Evolutionary conservation across 2,329 filamentous ascomycete species (phyloP).

Genomic region (Penicillium sp.): DNA sequence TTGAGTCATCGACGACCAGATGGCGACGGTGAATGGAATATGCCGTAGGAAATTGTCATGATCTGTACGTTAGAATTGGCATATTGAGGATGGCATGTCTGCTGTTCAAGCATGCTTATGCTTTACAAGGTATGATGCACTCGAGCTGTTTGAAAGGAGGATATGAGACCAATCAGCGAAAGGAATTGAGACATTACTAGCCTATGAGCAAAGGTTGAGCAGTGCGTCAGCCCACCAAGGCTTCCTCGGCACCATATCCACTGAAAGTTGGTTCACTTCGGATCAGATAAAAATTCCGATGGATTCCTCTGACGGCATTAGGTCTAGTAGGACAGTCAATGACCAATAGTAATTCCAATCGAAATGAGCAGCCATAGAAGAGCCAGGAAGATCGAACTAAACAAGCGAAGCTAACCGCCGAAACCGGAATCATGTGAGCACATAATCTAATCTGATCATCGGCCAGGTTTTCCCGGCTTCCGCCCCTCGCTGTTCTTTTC

Average conservation of each 20-base stretch:
- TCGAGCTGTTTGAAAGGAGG: background rate
- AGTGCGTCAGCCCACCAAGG: slow-evolving; percentile 22
- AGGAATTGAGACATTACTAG: background rate
- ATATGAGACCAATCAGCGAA: background rate
- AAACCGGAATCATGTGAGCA: slow-evolving; percentile 29
- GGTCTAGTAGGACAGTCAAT: background rate
- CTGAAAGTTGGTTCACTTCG: slow-evolving; percentile 3
- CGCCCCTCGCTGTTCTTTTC: background rate
- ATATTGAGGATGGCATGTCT: background rate
- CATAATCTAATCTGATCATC: slow-evolving; percentile 30
- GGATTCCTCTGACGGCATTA: background rate
- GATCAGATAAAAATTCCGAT: slow-evolving; percentile 22
- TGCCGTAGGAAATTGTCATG: too few species aligned
- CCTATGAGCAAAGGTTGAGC: background rate
- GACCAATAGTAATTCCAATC: slow-evolving; percentile 7
- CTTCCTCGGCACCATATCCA: slow-evolving; percentile 13
- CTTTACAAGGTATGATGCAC: background rate
- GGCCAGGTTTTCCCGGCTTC: slow-evolving; percentile 17
- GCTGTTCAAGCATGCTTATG: background rate
- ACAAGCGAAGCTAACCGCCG: slow-evolving; percentile 18
- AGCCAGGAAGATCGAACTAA: background rate
- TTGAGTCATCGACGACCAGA: slow-evolving; percentile 5
- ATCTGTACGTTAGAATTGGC: background rate
- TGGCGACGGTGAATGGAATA: slow-evolving; percentile 2
- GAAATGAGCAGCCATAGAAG: slow-evolving; percentile 6